A percentile compares a stretch with the other conserved stretches of the same genome.
Evolutionary conservation across 805 yeast genomes (phyloP).

Genomic region (Debaryomyces maramus): DNA sequence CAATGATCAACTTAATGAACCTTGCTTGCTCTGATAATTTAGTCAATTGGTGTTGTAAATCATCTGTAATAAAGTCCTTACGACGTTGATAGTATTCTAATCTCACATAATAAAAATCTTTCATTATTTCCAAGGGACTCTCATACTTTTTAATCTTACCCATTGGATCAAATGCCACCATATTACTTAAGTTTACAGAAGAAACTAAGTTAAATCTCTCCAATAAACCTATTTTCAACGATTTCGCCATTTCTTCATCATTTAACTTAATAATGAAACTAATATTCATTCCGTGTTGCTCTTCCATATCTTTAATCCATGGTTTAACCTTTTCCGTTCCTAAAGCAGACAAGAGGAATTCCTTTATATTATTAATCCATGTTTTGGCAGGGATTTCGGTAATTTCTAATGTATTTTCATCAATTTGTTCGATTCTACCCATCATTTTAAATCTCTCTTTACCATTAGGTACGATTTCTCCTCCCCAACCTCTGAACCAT

Average conservation of each 20-base stretch:
- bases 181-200: conserved; percentile 70
- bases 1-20: conserved; percentile 88
- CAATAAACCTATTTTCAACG: conserved; percentile 71
- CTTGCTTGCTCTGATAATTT: conserved; percentile 81
- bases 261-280: conserved; percentile 74
- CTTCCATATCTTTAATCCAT: conserved; percentile 94
- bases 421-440: conserved; percentile 81
- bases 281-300: conserved; percentile 83
- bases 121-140: conserved; percentile 70
- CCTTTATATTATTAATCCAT: conserved; percentile 93
- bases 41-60: conserved; percentile 71
- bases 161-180: conserved; percentile 93
- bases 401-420: conserved; percentile 77
- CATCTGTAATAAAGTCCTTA: conserved; percentile 73
- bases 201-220: conserved; percentile 80
- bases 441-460: conserved; percentile 71
- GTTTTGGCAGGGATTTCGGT: conserved; percentile 89
- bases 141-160: conserved; percentile 87
- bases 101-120: conserved; percentile 83
- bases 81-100: conserved; percentile 88
- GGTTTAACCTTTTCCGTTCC: conserved; percentile 73
- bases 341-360: conserved; percentile 71
- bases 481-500: conserved; percentile 97
- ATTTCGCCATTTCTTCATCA: conserved; percentile 80
- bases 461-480: conserved; percentile 63